Percentiles rank a stretch among this genome's conserved stretches.
Conservation (phyloP, 352 stramenopile genomes). For the Albugo candida region DNA sequence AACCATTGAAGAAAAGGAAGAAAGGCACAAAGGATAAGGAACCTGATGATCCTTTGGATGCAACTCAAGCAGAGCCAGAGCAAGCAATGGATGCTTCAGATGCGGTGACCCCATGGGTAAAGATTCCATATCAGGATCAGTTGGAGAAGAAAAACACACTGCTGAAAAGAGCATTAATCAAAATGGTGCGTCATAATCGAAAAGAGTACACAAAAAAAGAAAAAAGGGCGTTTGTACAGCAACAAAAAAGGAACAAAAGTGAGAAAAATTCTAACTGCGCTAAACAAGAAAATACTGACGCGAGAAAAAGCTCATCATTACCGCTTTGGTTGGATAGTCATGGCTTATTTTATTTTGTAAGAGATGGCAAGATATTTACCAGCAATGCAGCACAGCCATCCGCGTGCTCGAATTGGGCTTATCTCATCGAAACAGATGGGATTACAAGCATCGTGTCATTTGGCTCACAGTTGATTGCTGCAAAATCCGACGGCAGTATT, state of each 20-base stretch:
- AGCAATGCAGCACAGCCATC: conserved; percentile 28
- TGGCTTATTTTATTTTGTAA: conserved; percentile 50
- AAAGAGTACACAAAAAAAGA: conserved; percentile 79
- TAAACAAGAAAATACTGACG: not conserved
- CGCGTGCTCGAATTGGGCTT: conserved; percentile 16
- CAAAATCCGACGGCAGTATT: conserved; percentile 28
- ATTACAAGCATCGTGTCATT: conserved; percentile 56
- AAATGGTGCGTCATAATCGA: conserved; percentile 62
- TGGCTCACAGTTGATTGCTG: conserved; percentile 40
- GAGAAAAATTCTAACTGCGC: conserved; percentile 10
- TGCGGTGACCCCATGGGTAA: conserved; percentile 66
- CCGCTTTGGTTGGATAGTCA: conserved; percentile 59
- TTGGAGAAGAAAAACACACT: conserved; percentile 67
- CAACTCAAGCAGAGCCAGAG: not conserved
- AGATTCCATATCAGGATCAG: conserved; percentile 62
- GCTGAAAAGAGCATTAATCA: conserved; percentile 81
- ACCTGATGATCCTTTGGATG: conserved; percentile 5
- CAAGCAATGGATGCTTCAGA: conserved; percentile 29
- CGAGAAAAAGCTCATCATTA: conserved; percentile 12
- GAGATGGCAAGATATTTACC: conserved; percentile 29
- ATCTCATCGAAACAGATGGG: conserved; percentile 17
- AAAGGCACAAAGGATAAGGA: conserved; percentile 11
- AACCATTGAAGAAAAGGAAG: conserved; percentile 7
- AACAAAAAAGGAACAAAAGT: conserved; percentile 36
- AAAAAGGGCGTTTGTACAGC: conserved; percentile 28